phyloP scores from a whole-genome alignment of 441 rosid species.

The Populus hybrid region DNA sequence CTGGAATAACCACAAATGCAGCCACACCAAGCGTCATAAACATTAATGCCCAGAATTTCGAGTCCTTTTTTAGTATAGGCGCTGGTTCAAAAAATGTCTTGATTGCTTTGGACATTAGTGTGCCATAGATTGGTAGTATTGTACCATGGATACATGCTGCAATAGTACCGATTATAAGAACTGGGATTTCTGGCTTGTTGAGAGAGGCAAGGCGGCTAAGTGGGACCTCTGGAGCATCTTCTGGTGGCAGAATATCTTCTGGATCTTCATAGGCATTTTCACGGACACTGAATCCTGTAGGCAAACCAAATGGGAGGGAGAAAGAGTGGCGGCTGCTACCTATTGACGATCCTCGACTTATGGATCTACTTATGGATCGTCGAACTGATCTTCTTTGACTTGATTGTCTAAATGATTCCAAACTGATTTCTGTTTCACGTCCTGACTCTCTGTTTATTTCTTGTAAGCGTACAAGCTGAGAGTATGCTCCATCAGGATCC shows the following conservation, averaged over 20 bases:
- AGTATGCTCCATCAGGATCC: too few relatives aligned
- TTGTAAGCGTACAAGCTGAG: too few relatives aligned
- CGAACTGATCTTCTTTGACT: conserved; percentile 30
- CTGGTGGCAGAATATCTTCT: conserved; percentile 8
- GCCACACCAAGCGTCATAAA: conserved; percentile 49
- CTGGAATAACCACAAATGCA: conserved; percentile 38
- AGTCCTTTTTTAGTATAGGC: conserved; percentile 40
- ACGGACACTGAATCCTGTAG: conserved; percentile 23
- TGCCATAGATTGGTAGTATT: conserved; percentile 52
- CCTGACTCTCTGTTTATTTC: background rate
- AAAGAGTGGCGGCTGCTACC: conserved; percentile 31
- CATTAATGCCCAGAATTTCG: conserved; percentile 59
- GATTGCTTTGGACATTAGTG: conserved; percentile 46
- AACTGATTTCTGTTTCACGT: conserved; percentile 12
- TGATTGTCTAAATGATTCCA: conserved; percentile 23
- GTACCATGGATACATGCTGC: conserved; percentile 47
- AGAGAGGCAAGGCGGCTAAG: conserved; percentile 48
- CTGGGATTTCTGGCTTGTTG: conserved; percentile 61
- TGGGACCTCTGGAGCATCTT: conserved; percentile 35
- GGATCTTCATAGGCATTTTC: conserved; percentile 13
- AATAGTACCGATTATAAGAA: conserved; percentile 44
- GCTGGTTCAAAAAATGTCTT: conserved; percentile 50
- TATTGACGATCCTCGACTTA: conserved; percentile 46
- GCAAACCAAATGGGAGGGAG: conserved; percentile 37
- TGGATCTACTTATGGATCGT: conserved; percentile 46